Base-by-base conservation (phyloP, 2,329 filamentous ascomycete species). In the Xylariaceae sp. region DNA sequence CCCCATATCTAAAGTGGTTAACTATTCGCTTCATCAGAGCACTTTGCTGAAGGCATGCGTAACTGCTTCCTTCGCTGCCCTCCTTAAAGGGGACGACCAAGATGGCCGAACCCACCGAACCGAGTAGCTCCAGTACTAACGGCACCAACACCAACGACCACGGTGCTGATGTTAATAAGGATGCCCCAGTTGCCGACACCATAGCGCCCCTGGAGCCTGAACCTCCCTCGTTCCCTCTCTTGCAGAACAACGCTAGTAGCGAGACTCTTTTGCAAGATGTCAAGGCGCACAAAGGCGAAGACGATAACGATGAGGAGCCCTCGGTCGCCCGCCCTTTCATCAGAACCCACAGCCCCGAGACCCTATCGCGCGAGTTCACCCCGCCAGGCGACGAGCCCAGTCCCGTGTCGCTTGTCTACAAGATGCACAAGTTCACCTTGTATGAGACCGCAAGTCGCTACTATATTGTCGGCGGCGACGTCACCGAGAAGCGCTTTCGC, bases 391-490 rank as follows among this genome's bases (percentile, higher is more conserved):
- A 61, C 27, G 55, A 59, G 42, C 52, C 53, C 22, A 54, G 54
- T 10, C 50, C 57, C 4, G 48, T 69, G 42, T 67, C 70, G 19
- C 56, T 72, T 16, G 65, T 74, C 36, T 76, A 77, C 66, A 79
- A 78, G 64, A 95, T 98, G 89, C 90, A 96, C 72, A 94, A 93
- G 61, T 97, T 95, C 67, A 93, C 88, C n/a, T 72, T 98, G 19
- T 97, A 98, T 67, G 93, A 98, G 71, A 98, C 93, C 3, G 87
- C 88, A 11, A 89, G 85, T 44, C 81, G 89, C 42, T 98, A 93
- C 67, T 98, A 96, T 65, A 85, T 98, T 53, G 89, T 97, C 16
- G 93, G 93, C 12, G 86, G 88, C 41, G 93, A 98, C 63, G 82
- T 95, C 45, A 84, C 89, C 55, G 93, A 97, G 65, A 85, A 81